Conservation (phyloP, 208 protist species). For the Leishmania turanica region DNA sequence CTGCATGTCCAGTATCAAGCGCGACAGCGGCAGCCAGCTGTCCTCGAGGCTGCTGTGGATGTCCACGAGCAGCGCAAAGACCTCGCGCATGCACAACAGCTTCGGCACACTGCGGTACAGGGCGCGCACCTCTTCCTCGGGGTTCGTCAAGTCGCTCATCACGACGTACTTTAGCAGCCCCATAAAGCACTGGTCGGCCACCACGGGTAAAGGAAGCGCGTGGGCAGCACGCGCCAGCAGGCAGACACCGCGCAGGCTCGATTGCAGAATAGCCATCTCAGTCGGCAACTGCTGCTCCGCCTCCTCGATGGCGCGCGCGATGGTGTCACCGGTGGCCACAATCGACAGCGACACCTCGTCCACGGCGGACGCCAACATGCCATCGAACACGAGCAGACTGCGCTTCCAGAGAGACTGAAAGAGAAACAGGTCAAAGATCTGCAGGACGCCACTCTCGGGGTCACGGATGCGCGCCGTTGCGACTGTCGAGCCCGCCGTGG, state of each 20-base stretch:
- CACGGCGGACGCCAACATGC: constrained; percentile 42
- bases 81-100: constrained; percentile 44
- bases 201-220: constrained; percentile 20
- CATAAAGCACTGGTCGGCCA: constrained; percentile 46
- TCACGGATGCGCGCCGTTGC: background rate
- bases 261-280: constrained; percentile 35
- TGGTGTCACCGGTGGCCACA: constrained; percentile 15
- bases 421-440: constrained; percentile 47
- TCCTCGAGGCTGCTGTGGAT: constrained; percentile 33
- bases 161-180: constrained; percentile 33
- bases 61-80: constrained; percentile 46
- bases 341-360: constrained; percentile 31
- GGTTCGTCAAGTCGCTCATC: constrained; percentile 30
- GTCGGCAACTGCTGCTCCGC: constrained; percentile 16
- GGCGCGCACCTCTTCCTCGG: constrained; percentile 36
- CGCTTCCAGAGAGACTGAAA: constrained; percentile 58
- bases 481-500: background rate
- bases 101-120: constrained; percentile 41
- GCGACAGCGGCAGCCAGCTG: constrained; percentile 40
- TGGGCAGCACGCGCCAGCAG: constrained; percentile 29
- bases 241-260: constrained; percentile 36
- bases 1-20: constrained; percentile 43
- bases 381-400: constrained; percentile 55
- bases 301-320: constrained; percentile 32
- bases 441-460: background rate